Evolutionary conservation across 306 rosid species (phyloP).

Genomic region (Medicago lupulina): DNA sequence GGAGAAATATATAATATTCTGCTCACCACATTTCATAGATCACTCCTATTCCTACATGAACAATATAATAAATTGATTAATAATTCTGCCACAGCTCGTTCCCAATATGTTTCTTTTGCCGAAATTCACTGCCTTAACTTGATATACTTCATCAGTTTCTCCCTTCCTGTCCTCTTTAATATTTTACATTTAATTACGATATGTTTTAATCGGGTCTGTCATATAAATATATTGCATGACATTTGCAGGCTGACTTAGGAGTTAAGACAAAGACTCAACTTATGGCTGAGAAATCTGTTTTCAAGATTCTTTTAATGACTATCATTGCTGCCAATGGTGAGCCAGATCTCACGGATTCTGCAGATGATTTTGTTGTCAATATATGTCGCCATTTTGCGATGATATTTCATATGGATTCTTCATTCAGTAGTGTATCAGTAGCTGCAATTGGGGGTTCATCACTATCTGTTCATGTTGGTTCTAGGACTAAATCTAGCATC

Average conservation of each 20-base stretch:
- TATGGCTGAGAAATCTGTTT: slow-evolving; percentile 96
- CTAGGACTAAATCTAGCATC: slow-evolving; percentile 64
- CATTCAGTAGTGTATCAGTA: slow-evolving; percentile 56
- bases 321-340: slow-evolving; percentile 90
- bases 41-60: slow-evolving; percentile 22
- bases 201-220: slow-evolving; percentile 10
- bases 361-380: slow-evolving; percentile 87
- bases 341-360: slow-evolving; percentile 76
- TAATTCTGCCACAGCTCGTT: slow-evolving; percentile 10
- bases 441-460: slow-evolving; percentile 68
- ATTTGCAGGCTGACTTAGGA: slow-evolving; percentile 93
- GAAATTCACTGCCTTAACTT: slow-evolving; percentile 26
- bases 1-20: neutral
- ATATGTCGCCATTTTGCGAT: slow-evolving; percentile 97
- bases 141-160: slow-evolving; percentile 16
- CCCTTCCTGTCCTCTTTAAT: slow-evolving; percentile 11
- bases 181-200: slow-evolving; percentile 23
- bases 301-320: slow-evolving; percentile 90
- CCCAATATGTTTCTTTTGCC: slow-evolving; percentile 11
- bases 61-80: slow-evolving; percentile 31
- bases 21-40: slow-evolving; percentile 18
- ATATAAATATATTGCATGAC: slow-evolving; percentile 43
- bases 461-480: slow-evolving; percentile 59
- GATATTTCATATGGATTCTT: slow-evolving; percentile 81
- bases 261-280: slow-evolving; percentile 99